These are phyloP conservation scores for Fusarium sp. DNA, from an alignment of 2,329 filamentous ascomycete genomes.

Conservation along the genomic window DNA sequence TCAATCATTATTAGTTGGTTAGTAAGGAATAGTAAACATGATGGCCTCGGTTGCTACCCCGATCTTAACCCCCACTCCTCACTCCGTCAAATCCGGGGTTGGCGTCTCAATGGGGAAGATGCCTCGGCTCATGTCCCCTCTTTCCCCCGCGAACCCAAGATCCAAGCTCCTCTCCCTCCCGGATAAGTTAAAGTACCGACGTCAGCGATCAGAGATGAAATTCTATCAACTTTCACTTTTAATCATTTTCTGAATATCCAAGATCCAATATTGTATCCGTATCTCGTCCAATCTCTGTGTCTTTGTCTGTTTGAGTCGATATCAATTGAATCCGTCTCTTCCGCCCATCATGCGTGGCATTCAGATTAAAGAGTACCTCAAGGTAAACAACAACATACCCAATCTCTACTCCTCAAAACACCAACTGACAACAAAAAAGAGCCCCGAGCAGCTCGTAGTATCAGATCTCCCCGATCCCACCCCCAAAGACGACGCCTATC, in stretches of 20 bases:
- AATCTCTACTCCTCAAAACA: background rate
- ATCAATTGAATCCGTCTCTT: background rate
- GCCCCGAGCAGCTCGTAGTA: slow-evolving; percentile 82
- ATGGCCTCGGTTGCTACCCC: background rate
- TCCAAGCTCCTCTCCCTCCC: slow-evolving; percentile 1
- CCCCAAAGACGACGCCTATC: slow-evolving; percentile 80
- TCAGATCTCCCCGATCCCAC: slow-evolving; percentile 79
- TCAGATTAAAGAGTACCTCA: slow-evolving; percentile 79
- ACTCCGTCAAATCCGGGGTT: background rate
- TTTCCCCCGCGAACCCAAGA: slow-evolving; percentile 41
- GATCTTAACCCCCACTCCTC: background rate
- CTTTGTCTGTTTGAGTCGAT: background rate
- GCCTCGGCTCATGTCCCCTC: slow-evolving; percentile 43
- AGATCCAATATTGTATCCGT: background rate
- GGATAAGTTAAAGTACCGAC: slow-evolving; percentile 12
- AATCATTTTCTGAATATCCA: background rate
- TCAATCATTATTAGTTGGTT: background rate
- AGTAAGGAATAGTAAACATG: background rate
- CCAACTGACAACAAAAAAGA: slow-evolving; percentile 58
- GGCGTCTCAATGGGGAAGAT: slow-evolving; percentile 36
- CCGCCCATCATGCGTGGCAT: slow-evolving; percentile 76
- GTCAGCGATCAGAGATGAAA: slow-evolving; percentile 19
- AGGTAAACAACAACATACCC: slow-evolving; percentile 60
- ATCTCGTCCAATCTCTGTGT: background rate
- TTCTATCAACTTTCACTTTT: background rate